Conservation (phyloP, 148 eudicot species). For the Cornus controversa region DNA sequence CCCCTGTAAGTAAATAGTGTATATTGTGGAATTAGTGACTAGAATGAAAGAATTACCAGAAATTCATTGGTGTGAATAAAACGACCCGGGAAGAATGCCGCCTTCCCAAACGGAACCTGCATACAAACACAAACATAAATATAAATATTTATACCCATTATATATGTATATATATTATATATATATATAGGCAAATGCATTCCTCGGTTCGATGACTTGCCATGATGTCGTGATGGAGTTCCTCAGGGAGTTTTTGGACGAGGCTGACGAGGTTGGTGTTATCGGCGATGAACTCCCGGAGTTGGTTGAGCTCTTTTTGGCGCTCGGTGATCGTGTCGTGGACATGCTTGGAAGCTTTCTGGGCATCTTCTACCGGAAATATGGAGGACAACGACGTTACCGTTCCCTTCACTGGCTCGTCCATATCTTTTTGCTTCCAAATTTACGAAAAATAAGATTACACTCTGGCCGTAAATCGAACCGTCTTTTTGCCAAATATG, state of each 20-base stretch:
- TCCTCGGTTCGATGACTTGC: conserved; percentile 16
- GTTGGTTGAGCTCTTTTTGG: conserved; percentile 39
- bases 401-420: conserved; percentile 46
- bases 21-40: background rate
- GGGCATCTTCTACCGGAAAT: conserved; percentile 63
- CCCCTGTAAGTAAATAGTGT: background rate
- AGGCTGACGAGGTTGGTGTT: conserved; percentile 64
- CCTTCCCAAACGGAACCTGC: conserved; percentile 96
- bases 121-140: background rate
- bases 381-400: conserved; percentile 69
- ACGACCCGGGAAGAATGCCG: conserved; percentile 89
- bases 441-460: background rate
- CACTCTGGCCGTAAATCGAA: background rate
- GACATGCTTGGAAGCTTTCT: conserved; percentile 57
- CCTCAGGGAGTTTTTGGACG: conserved; percentile 78
- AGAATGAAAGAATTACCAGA: conserved; percentile 44
- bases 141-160: background rate
- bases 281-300: conserved; percentile 46
- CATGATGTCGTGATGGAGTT: conserved; percentile 79
- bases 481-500: too few species aligned
- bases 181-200: background rate
- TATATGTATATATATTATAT: background rate
- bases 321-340: conserved; percentile 46
- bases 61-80: conserved; percentile 88
- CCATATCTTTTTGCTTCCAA: background rate